A percentile compares a stretch with the other conserved stretches of the same genome.
Evolutionary conservation across 179 eudicot species (phyloP).

Genomic region (Spergularia azorica): DNA sequence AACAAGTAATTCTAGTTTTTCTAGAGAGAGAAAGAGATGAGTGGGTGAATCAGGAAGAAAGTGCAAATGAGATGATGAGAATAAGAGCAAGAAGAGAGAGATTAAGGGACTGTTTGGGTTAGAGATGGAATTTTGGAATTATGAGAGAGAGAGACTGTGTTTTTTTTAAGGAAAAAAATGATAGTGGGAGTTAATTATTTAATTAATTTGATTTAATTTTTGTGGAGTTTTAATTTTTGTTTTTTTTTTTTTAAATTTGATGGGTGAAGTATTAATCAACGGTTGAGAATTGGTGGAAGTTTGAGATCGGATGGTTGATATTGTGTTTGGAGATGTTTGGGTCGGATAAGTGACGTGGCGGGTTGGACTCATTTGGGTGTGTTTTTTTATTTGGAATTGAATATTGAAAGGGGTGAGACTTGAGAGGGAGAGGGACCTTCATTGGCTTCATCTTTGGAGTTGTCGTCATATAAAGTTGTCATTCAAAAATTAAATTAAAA

Average conservation of each 20-base stretch:
- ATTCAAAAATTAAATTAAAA: too few species aligned
- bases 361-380: neutral
- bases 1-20: neutral
- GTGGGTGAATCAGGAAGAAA: neutral
- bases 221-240: neutral
- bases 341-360: conserved; percentile 24
- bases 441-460: neutral
- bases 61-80: neutral
- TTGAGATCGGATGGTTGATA: neutral
- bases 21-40: conserved; percentile 9
- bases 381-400: neutral
- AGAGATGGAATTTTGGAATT: too few species aligned
- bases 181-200: neutral
- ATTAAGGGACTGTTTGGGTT: neutral
- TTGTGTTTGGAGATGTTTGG: neutral
- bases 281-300: neutral
- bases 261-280: neutral
- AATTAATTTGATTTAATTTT: too few species aligned
- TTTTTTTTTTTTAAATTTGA: neutral
- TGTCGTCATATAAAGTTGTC: neutral
- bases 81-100: too few species aligned
- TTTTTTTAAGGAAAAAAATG: neutral
- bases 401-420: too few species aligned
- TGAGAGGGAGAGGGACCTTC: neutral
- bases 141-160: too few species aligned